Conservation (phyloP, 2,329 filamentous ascomycete genomes). For the Alternaria ventricosa region DNA sequence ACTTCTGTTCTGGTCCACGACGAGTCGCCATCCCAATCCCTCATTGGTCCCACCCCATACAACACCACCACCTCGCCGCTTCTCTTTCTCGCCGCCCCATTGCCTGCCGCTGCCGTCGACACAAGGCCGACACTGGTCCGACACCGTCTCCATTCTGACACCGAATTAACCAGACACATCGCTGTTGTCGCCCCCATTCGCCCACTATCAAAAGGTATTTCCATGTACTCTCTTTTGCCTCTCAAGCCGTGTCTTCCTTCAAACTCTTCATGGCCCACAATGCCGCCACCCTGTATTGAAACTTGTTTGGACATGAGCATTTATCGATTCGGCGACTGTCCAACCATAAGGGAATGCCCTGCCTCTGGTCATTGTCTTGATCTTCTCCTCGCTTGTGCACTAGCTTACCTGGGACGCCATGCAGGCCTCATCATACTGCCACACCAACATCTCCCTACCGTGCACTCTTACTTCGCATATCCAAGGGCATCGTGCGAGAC, state of each 20-base stretch:
- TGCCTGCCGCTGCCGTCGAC: constrained; percentile 17
- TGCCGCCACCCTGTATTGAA: not conserved
- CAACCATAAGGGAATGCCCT: constrained; percentile 3
- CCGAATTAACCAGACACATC: not conserved
- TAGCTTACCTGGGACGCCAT: constrained; percentile 43
- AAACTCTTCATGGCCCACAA: not conserved
- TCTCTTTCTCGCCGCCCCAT: constrained; percentile 23
- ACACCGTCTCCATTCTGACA: constrained; percentile 2
- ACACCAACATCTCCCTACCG: constrained; percentile 27
- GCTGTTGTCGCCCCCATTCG: not conserved
- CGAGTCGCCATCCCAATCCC: constrained; percentile 39
- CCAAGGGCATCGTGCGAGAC: constrained; percentile 20
- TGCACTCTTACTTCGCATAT: constrained; percentile 24
- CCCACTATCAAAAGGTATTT: constrained; percentile 33
- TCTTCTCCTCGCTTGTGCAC: constrained; percentile 29
- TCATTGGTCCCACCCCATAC: constrained; percentile 35
- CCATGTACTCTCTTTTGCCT: constrained; percentile 21
- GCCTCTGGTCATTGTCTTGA: constrained; percentile 20
- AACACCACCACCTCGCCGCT: constrained; percentile 26
- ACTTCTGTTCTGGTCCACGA: constrained; percentile 36
- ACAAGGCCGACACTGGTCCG: constrained; percentile 12
- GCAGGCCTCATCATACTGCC: constrained; percentile 35
- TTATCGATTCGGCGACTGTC: constrained; percentile 18
- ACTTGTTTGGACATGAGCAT: constrained; percentile 20
- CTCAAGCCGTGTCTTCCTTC: constrained; percentile 1